Conservation (phyloP, 2,329 filamentous ascomycete genomes). For the Davidsoniella australis region DNA sequence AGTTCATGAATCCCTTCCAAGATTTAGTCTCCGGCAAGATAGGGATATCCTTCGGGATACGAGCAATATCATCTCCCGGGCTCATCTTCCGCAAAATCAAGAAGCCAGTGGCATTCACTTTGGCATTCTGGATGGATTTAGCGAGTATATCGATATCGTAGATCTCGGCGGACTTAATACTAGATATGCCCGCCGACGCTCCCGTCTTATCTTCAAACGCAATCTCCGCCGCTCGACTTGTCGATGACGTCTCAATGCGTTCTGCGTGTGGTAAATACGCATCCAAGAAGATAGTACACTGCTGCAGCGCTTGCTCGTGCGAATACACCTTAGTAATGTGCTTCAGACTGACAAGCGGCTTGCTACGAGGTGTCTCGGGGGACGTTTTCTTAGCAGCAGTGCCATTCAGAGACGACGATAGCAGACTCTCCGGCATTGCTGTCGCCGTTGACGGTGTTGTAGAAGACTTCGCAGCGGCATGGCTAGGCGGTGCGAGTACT, state of each 20-base stretch:
- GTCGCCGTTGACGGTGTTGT: neutral
- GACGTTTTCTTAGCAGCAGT: constrained; percentile 21
- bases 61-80: constrained; percentile 8
- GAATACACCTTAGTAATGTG: constrained; percentile 68
- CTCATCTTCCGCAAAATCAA: constrained; percentile 39
- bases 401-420: constrained; percentile 16
- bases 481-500: neutral
- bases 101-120: constrained; percentile 67
- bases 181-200: constrained; percentile 60
- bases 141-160: constrained; percentile 54
- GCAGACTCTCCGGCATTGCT: too few species aligned
- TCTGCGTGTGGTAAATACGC: constrained; percentile 57
- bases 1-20: constrained; percentile 10
- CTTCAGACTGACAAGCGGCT: constrained; percentile 33
- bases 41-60: constrained; percentile 10
- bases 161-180: constrained; percentile 51
- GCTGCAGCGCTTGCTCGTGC: constrained; percentile 89
- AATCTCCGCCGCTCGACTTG: constrained; percentile 68
- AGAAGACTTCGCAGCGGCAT: neutral
- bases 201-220: constrained; percentile 42
- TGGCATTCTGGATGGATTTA: constrained; percentile 51
- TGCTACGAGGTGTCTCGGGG: constrained; percentile 27
- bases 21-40: neutral
- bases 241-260: constrained; percentile 68
- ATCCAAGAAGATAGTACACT: constrained; percentile 63